phyloP scores from a whole-genome alignment of 495 filamentous ascomycete species.

The Aspergillus sclerotioniger region DNA sequence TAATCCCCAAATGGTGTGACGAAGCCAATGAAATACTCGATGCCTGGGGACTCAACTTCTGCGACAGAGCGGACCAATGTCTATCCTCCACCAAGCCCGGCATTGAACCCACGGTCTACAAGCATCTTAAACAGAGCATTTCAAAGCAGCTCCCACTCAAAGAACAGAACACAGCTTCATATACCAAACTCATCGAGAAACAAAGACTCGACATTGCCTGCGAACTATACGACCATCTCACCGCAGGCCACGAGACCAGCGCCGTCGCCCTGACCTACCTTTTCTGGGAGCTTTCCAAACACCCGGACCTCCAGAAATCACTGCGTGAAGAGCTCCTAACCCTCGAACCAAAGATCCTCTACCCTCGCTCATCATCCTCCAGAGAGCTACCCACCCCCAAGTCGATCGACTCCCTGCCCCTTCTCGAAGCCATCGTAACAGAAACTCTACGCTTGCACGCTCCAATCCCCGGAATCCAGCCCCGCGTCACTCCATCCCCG shows the following conservation, averaged over 20 bases:
- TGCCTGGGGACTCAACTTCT: slow-evolving; percentile 59
- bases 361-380: slow-evolving; percentile 19
- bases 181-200: slow-evolving; percentile 23
- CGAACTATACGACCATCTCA: slow-evolving; percentile 73
- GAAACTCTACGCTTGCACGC: slow-evolving; percentile 76
- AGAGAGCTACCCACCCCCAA: slow-evolving; percentile 53
- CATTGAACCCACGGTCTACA: slow-evolving; percentile 45
- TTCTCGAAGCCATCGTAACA: slow-evolving; percentile 70
- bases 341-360: slow-evolving; percentile 38
- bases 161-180: slow-evolving; percentile 12
- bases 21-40: slow-evolving; percentile 66
- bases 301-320: slow-evolving; percentile 51
- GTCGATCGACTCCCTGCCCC: slow-evolving; percentile 64
- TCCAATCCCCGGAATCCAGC: slow-evolving; percentile 73
- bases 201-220: slow-evolving; percentile 57
- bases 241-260: slow-evolving; percentile 77
- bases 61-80: slow-evolving; percentile 46
- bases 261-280: slow-evolving; percentile 72
- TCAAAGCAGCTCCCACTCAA: slow-evolving; percentile 33
- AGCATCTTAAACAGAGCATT: slow-evolving; percentile 44
- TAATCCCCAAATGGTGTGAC: slow-evolving; percentile 65
- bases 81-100: slow-evolving; percentile 30
- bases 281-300: slow-evolving; percentile 62
- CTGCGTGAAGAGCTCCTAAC: slow-evolving; percentile 62
- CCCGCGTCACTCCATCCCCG: slow-evolving; percentile 63